Conservation (phyloP, 2,329 filamentous ascomycete genomes). For the Scopulariopsis brevicaulis region DNA sequence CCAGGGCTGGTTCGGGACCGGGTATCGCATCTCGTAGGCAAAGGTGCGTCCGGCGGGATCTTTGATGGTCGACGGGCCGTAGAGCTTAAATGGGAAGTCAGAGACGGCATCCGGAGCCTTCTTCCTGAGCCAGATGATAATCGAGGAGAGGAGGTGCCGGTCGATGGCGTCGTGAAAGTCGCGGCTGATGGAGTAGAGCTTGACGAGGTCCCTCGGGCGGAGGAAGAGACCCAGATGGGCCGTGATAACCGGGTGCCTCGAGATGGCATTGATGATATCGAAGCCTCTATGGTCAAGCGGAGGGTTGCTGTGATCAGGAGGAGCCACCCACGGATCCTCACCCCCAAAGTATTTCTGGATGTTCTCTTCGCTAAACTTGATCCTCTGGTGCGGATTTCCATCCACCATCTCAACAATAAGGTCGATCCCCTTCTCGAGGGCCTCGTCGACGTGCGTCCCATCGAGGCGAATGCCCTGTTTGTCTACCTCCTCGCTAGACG, state of each 20-base stretch:
- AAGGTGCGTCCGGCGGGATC: slow-evolving; percentile 44
- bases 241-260: slow-evolving; percentile 36
- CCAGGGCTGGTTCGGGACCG: slow-evolving; percentile 2
- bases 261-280: slow-evolving; percentile 31
- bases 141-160: slow-evolving; percentile 43
- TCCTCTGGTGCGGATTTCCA: slow-evolving; percentile 10
- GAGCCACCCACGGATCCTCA: slow-evolving; percentile 15
- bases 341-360: slow-evolving; percentile 16
- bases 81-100: slow-evolving; percentile 52
- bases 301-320: slow-evolving; percentile 4
- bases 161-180: slow-evolving; percentile 51
- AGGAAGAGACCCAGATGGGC: slow-evolving; percentile 45
- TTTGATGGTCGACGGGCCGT: slow-evolving; percentile 40
- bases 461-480: background rate
- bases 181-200: slow-evolving; percentile 52
- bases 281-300: slow-evolving; percentile 14
- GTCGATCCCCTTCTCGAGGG: background rate
- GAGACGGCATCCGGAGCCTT: slow-evolving; percentile 42
- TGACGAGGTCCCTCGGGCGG: slow-evolving; percentile 42
- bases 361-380: slow-evolving; percentile 16
- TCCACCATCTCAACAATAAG: background rate
- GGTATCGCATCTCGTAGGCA: slow-evolving; percentile 12
- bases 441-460: background rate
- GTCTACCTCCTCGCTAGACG: background rate
- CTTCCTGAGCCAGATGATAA: slow-evolving; percentile 40